A percentile compares a stretch with the other conserved stretches of the same genome.
phyloP scores from a whole-genome alignment of 768 basidiomycete genomes.

The Xanthoconium purpureum region DNA sequence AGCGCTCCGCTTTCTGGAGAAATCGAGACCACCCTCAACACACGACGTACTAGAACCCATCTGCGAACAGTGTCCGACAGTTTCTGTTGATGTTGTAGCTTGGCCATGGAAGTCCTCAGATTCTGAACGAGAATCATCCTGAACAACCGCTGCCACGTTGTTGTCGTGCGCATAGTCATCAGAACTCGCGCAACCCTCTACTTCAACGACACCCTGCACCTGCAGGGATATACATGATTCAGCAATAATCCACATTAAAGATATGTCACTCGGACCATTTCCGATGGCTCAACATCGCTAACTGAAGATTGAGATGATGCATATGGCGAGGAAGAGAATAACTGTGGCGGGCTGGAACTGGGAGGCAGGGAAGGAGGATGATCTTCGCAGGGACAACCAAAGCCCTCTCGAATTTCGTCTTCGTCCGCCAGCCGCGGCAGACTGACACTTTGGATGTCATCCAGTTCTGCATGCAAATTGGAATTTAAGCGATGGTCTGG shows the following conservation, averaged over 20 bases:
- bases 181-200: background rate
- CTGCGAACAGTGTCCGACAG: background rate
- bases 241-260: background rate
- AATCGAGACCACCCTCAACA: background rate
- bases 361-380: constrained; percentile 31
- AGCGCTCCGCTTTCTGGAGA: constrained; percentile 9
- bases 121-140: background rate
- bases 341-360: constrained; percentile 46
- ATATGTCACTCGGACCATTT: constrained; percentile 14
- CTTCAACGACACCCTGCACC: background rate
- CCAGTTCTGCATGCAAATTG: background rate
- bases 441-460: background rate
- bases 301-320: constrained; percentile 29
- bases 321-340: constrained; percentile 44
- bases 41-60: background rate
- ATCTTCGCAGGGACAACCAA: constrained; percentile 5
- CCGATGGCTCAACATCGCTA: constrained; percentile 3
- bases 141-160: background rate
- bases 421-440: background rate
- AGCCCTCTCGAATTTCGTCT: background rate
- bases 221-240: background rate
- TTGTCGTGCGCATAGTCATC: background rate
- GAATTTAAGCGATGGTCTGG: background rate
- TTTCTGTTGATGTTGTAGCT: background rate
- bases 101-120: background rate